Percentiles rank a stretch among this genome's conserved stretches.
Evolutionary conservation across 441 rosid genomes (phyloP).

Genomic region (Aleurites moluccanus): DNA sequence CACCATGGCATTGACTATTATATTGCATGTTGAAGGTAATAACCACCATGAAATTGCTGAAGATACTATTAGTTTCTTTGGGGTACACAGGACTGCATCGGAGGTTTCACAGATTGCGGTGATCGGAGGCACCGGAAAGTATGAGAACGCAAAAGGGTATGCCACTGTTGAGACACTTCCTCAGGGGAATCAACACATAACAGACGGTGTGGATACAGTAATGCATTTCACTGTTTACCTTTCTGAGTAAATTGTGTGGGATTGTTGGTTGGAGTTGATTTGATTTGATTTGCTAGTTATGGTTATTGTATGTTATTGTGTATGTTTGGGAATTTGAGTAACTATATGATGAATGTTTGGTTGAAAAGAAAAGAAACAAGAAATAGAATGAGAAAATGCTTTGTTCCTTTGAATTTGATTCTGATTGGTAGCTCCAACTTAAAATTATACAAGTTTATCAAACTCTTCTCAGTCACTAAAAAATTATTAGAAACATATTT

Average conservation of each 20-base stretch:
- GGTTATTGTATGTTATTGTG: neutral
- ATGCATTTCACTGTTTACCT: slow-evolving; percentile 32
- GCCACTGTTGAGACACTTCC: slow-evolving; percentile 38
- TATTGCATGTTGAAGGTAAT: slow-evolving; percentile 31
- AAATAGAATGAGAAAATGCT: no score
- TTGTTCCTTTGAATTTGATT: no score
- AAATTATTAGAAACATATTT: no score
- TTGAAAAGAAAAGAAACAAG: no score
- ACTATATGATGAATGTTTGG: no score
- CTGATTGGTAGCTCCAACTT: no score
- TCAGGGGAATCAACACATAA: slow-evolving; percentile 32
- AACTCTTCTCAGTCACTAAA: no score
- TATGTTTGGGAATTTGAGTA: no score
- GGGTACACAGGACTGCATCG: slow-evolving; percentile 41
- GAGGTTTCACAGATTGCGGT: slow-evolving; percentile 43
- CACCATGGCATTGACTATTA: slow-evolving; percentile 41
- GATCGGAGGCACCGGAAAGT: slow-evolving; percentile 50
- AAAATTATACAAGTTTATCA: no score
- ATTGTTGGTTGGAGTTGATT: neutral
- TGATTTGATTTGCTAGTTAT: neutral
- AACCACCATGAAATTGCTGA: slow-evolving; percentile 4
- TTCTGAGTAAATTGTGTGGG: slow-evolving; percentile 11
- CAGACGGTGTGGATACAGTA: slow-evolving; percentile 43
- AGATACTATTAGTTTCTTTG: slow-evolving; percentile 48
- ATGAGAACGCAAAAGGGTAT: slow-evolving; percentile 41